Evolutionary conservation across 1,284 basidiomycete genomes (phyloP), one percentile per base, ranked within the genome.

Genomic region (Coriolopsis trogii): DNA sequence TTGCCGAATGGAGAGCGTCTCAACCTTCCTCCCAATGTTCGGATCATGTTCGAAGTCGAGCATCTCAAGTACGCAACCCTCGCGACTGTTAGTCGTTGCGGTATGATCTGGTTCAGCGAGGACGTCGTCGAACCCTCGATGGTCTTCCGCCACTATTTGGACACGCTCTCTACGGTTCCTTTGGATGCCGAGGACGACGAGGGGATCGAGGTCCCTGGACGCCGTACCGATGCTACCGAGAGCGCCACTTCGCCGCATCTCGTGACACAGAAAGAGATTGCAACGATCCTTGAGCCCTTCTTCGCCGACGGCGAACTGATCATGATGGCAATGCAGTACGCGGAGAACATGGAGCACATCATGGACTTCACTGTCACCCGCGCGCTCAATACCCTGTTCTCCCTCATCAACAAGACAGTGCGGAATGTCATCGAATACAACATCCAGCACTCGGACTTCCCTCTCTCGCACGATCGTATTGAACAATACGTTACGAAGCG

Each of bases 101-200:
- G 97, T 70, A 99, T 99, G 97, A 96, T 99, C 64, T 99, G 97
- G 97, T 99, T 99, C 76, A 98, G 94, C 67, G 94, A 98, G 55
- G 95, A 98, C 58, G 88, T 96, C 41, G 87, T 99, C 26, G 86
- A 92, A 57, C 87, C 94, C 3, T 75, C 80, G 4, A 98, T 99
- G 97, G 84, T 98, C 26, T 98, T 91, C 71, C 82, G 82, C 41
- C 85, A 98, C 68, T 96, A 98, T 66, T 83, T 99, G 40, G 81
- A 85, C 42, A 87, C 87, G 0, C 78, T 98, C 28, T 80, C 87
- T 0, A 78, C 84, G 6, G 77, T 88, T 4, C 84, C 93, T n/a
- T 74, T 99, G 61, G 93, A 93, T 63, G 87, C 91, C 6, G 93
- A 95, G 52, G 95, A 97, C 52, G 96, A 98, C 53, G 95, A 96